These are phyloP conservation scores for Magnolia officinalis DNA, from an alignment of 164 flowering plant genomes.

Conservation along the genomic window DNA sequence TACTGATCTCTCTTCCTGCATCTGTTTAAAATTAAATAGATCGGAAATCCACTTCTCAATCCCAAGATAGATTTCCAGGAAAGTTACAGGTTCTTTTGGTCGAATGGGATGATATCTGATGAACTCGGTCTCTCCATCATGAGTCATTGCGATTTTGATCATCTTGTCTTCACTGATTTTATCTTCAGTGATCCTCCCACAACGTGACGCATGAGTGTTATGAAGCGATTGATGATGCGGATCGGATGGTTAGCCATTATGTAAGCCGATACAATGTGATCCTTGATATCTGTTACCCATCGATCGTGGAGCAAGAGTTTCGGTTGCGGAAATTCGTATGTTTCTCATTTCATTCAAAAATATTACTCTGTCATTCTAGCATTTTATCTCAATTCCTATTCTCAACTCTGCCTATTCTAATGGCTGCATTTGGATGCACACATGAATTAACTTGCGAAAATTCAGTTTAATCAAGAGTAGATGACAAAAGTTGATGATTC, in stretches of 20 bases:
- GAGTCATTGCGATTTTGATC: conserved; percentile 75
- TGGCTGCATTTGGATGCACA: no score
- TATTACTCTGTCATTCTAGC: neutral
- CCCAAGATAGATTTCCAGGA: conserved; percentile 65
- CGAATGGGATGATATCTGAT: conserved; percentile 97
- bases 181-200: conserved; percentile 44
- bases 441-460: no score
- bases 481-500: no score
- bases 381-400: neutral
- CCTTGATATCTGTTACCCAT: conserved; percentile 86
- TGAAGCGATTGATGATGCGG: conserved; percentile 46
- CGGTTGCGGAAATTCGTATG: conserved; percentile 66
- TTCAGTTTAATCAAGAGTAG: no score
- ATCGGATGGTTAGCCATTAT: conserved; percentile 58
- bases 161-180: conserved; percentile 31
- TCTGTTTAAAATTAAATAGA: conserved; percentile 28
- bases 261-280: conserved; percentile 73
- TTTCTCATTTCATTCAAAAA: neutral
- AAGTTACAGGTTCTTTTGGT: conserved; percentile 83
- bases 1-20: neutral
- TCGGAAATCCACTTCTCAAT: conserved; percentile 88
- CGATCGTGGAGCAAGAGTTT: conserved; percentile 86
- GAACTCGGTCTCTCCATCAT: conserved; percentile 73
- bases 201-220: conserved; percentile 52
- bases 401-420: no score